These are phyloP conservation scores for Rutstroemia sp. DNA, from an alignment of 2,329 filamentous ascomycete genomes.

Conservation along the genomic window DNA sequence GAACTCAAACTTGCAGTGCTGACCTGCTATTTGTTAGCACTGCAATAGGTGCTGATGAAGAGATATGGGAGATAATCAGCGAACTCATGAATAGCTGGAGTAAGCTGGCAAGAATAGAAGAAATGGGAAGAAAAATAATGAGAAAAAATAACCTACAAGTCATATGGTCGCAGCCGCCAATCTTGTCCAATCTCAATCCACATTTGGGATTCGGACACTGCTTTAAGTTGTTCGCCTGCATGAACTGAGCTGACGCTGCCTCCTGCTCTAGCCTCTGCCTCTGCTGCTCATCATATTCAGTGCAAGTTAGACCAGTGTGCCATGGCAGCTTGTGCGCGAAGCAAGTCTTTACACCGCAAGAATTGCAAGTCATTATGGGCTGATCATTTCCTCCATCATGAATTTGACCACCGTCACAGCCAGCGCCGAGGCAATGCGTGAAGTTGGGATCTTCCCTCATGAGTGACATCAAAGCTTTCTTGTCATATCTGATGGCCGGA, in stretches of 20 bases:
- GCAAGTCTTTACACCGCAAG: slow-evolving; percentile 36
- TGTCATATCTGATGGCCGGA: background rate
- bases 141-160: slow-evolving; percentile 10
- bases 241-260: background rate
- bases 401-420: slow-evolving; percentile 45
- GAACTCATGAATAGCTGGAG: too few relatives aligned
- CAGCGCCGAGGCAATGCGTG: slow-evolving; percentile 42
- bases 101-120: too few relatives aligned
- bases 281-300: slow-evolving; percentile 19
- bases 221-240: slow-evolving; percentile 2
- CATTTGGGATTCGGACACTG: slow-evolving; percentile 8
- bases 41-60: too few relatives aligned
- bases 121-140: background rate
- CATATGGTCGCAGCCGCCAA: slow-evolving; percentile 17
- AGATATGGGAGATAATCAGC: background rate
- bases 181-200: slow-evolving; percentile 8
- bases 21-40: background rate
- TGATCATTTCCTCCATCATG: slow-evolving; percentile 35
- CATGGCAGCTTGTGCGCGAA: slow-evolving; percentile 36
- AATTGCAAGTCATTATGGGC: slow-evolving; percentile 36
- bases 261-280: slow-evolving; percentile 11
- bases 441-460: slow-evolving; percentile 34
- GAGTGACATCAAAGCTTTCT: background rate
- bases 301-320: slow-evolving; percentile 36
- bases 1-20: background rate